Evolutionary conservation across 345 rosid species (phyloP).

Genomic region (Raphanus sativus): DNA sequence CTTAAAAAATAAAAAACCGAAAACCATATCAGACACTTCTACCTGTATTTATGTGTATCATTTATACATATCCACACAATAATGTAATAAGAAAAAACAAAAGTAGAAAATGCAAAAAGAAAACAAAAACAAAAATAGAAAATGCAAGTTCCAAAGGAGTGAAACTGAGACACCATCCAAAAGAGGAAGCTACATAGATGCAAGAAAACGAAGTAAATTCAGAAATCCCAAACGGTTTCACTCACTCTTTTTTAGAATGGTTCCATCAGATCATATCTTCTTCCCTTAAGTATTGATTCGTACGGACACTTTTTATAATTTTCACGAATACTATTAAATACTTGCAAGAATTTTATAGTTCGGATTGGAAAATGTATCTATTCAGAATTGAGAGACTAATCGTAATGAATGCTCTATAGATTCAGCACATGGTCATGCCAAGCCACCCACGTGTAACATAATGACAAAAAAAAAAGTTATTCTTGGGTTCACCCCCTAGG

Average conservation of each 20-base stretch:
- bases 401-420: constrained; percentile 35
- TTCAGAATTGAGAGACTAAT: constrained; percentile 14
- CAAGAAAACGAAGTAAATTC: constrained; percentile 14
- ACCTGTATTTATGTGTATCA: background rate
- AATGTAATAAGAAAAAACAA: constrained; percentile 12
- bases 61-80: background rate
- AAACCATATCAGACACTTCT: background rate
- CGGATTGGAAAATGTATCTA: background rate
- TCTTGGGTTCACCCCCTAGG: too few relatives aligned
- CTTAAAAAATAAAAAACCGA: background rate
- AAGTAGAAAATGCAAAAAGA: background rate
- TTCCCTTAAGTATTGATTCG: constrained; percentile 5
- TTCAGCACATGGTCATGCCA: constrained; percentile 40
- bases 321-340: background rate
- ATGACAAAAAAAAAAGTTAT: constrained; percentile 34
- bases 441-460: constrained; percentile 37
- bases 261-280: background rate
- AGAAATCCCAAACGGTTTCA: constrained; percentile 22
- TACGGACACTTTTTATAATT: background rate
- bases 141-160: constrained; percentile 28
- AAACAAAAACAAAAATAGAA: background rate
- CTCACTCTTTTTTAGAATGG: constrained; percentile 14
- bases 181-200: constrained; percentile 26
- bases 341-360: background rate
- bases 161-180: constrained; percentile 24